Evolutionary conservation across 2,329 filamentous ascomycete species (phyloP).

Genomic region (Curvularia verruculosa): DNA sequence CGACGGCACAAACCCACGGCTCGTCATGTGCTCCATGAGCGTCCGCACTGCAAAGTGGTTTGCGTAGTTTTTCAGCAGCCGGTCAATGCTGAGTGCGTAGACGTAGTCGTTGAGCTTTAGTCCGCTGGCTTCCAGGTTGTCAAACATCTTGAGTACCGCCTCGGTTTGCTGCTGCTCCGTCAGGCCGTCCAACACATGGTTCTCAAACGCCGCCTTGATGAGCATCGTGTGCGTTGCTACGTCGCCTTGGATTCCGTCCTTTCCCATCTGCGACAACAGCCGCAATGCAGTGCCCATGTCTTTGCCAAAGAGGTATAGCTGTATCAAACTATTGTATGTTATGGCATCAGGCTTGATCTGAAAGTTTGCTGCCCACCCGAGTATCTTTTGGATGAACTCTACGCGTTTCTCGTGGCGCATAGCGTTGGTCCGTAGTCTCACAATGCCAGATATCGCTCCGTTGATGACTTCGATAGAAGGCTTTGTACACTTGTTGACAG

Average conservation of each 20-base stretch:
- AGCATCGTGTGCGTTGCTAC: conserved; percentile 76
- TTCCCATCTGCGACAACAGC: conserved; percentile 66
- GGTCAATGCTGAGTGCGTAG: conserved; percentile 73
- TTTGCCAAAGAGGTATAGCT: conserved; percentile 61
- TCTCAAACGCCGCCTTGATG: conserved; percentile 64
- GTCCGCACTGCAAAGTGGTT: conserved; percentile 61
- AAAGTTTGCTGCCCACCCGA: conserved; percentile 52
- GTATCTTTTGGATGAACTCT: conserved; percentile 46
- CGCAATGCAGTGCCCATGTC: conserved; percentile 56
- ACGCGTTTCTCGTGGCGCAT: conserved; percentile 50
- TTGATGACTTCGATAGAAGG: conserved; percentile 73
- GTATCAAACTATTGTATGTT: conserved; percentile 73
- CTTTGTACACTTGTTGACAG: conserved; percentile 55
- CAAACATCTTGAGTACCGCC: conserved; percentile 62
- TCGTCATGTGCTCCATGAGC: conserved; percentile 68
- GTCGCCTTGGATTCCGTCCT: conserved; percentile 63
- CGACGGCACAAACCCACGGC: conserved; percentile 59
- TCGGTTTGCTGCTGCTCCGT: conserved; percentile 58
- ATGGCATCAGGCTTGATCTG: conserved; percentile 55
- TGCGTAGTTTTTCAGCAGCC: conserved; percentile 59
- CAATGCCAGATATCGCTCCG: conserved; percentile 68
- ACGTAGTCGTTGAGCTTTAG: conserved; percentile 66
- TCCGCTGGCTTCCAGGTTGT: conserved; percentile 60
- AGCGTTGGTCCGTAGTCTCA: conserved; percentile 47
- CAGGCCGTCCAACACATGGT: conserved; percentile 52